Evolutionary conservation across 1,284 basidiomycete genomes (phyloP).

Genomic region (Heterobasidion annosum): DNA sequence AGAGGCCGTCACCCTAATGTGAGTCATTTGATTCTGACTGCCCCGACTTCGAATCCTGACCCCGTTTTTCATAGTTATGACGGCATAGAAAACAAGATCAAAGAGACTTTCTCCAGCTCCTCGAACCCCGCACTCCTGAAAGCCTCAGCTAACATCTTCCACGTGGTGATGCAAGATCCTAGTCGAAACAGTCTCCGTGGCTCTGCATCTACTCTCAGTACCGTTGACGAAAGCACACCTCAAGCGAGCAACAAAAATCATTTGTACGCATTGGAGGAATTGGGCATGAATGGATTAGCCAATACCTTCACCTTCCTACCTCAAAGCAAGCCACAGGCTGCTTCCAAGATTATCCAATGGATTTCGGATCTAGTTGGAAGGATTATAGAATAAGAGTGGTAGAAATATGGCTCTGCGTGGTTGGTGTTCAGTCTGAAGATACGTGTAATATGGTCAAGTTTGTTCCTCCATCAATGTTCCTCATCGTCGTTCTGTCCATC

Average conservation of each 20-base stretch:
- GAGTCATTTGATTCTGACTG: conserved; percentile 22
- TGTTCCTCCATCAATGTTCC: too few species aligned
- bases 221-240: conserved; percentile 40
- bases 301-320: conserved; percentile 62
- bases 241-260: conserved; percentile 34
- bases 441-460: too few species aligned
- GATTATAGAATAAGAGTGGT: conserved; percentile 32
- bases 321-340: conserved; percentile 40
- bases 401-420: neutral
- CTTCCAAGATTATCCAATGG: conserved; percentile 62
- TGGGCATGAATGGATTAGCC: conserved; percentile 63
- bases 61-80: conserved; percentile 52
- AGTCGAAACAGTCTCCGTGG: conserved; percentile 31
- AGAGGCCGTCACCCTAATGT: conserved; percentile 70
- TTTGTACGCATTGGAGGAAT: conserved; percentile 53
- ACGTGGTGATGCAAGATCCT: conserved; percentile 52
- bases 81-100: conserved; percentile 68
- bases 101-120: conserved; percentile 67
- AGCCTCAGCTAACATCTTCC: conserved; percentile 68
- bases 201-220: conserved; percentile 59
- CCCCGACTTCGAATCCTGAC: conserved; percentile 1
- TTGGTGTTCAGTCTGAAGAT: too few species aligned
- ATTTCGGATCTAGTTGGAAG: conserved; percentile 56
- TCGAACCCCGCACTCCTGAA: conserved; percentile 66
- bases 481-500: conserved; percentile 5